Base-by-base conservation (phyloP, 345 rosid genomes). In the Gossypium ekmanianum region DNA sequence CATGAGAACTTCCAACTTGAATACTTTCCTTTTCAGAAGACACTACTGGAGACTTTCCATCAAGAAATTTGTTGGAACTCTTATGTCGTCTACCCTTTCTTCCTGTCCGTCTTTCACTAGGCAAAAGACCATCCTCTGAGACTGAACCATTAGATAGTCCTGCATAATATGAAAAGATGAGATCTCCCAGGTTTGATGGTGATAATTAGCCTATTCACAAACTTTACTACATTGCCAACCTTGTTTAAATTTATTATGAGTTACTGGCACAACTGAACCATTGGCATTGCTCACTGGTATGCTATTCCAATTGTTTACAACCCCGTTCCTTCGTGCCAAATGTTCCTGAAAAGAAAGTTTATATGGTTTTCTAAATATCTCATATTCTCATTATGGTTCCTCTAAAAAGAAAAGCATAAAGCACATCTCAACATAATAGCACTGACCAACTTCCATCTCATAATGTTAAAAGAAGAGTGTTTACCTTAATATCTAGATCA, bases 1-100 rank as follows among this genome's bases (percentile, higher is more conserved):
- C 79, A 75, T 71, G 74, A 62, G 81, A 55, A 74, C 39, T 77
- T 71, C 78, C 83, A 74, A 61, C 80, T 75, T 79, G 90, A 78
- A 68, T 73, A 68, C 80, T 86, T 79, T 88, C 88, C 80, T 79
- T 90, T 27, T 81, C 92, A 12, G 85, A 84, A 57, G 82, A 76
- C 78, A 54, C 2, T 8, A 62, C 80, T 73, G 68, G 86, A 76
- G 52, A 78, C 79, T 84, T 88, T 74, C 84, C 90, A 75, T 90
- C 92, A 78, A 61, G 71, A 79, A 84, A 61, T 84, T 81, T 86
- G 78, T 81, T 73, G 63, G 91, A 85, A 83, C 79, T 86, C 84
- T 81, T 95, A 73, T 88, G 93, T 72, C 97, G 91, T 82, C 97
- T 91, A 75, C 88, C 74, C 79, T 82, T 91, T 87, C 93, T 88